phyloP scores from a whole-genome alignment of 1,284 basidiomycete genomes.

The Porodaedalea pini region DNA sequence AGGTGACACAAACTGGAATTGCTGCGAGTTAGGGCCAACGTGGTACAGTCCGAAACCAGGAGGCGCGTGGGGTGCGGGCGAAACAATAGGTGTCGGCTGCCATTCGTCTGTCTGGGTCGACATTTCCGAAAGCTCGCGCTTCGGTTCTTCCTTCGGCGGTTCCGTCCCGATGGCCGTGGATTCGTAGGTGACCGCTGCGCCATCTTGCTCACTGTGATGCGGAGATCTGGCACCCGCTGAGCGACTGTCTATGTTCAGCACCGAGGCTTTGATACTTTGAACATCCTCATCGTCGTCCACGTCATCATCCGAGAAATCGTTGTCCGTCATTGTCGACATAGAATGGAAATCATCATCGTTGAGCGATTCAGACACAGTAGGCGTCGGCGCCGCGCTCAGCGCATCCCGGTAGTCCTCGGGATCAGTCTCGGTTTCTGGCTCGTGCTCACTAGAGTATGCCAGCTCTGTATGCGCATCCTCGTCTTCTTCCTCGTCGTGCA shows the following conservation, averaged over 20 bases:
- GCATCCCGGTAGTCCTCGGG: slow-evolving; percentile 83
- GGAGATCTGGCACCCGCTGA: slow-evolving; percentile 26
- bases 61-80: slow-evolving; percentile 24
- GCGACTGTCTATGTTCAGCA: slow-evolving; percentile 30
- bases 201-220: not conserved
- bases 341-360: slow-evolving; percentile 70
- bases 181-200: slow-evolving; percentile 33
- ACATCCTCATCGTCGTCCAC: slow-evolving; percentile 58
- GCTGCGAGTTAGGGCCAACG: slow-evolving; percentile 57
- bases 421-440: slow-evolving; percentile 61
- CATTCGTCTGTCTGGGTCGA: slow-evolving; percentile 76
- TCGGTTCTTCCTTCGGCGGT: slow-evolving; percentile 36
- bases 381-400: slow-evolving; percentile 65
- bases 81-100: slow-evolving; percentile 38
- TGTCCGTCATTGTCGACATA: slow-evolving; percentile 67
- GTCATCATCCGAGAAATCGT: slow-evolving; percentile 45
- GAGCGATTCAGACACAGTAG: slow-evolving; percentile 45
- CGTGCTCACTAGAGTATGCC: slow-evolving; percentile 58
- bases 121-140: slow-evolving; percentile 64
- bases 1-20: slow-evolving; percentile 72
- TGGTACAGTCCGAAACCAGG: slow-evolving; percentile 42
- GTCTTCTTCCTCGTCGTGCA: slow-evolving; percentile 32
- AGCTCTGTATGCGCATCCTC: slow-evolving; percentile 43
- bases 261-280: slow-evolving; percentile 63
- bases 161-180: slow-evolving; percentile 37